Conservation (phyloP, 345 rosid genomes). For the Tarenaya hassleriana region DNA sequence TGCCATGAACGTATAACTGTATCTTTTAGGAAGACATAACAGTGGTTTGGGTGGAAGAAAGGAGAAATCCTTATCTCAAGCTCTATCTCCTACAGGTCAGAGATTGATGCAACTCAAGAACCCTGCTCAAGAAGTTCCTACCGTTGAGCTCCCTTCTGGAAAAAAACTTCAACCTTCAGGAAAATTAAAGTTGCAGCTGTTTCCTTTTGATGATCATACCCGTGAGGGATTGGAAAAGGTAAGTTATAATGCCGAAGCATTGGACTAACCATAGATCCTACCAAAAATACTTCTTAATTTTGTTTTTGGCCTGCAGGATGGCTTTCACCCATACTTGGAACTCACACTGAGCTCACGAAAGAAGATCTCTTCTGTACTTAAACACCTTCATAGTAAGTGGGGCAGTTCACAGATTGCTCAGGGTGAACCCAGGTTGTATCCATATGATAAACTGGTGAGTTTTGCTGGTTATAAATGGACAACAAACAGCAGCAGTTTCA, state of each 20-base stretch:
- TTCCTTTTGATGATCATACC: constrained; percentile 67
- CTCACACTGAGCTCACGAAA: constrained; percentile 65
- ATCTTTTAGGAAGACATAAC: constrained; percentile 21
- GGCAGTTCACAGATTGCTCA: constrained; percentile 52
- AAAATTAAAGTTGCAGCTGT: constrained; percentile 83
- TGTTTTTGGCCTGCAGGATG: constrained; percentile 37
- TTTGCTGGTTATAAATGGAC: constrained; percentile 44
- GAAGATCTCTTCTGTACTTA: constrained; percentile 67
- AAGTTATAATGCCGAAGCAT: constrained; percentile 9
- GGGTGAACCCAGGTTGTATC: constrained; percentile 57
- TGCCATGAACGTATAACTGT: constrained; percentile 1
- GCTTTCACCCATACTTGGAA: constrained; percentile 86
- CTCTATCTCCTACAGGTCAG: constrained; percentile 13
- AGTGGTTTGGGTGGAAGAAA: constrained; percentile 16
- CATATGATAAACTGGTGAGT: constrained; percentile 35
- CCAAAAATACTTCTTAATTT: neutral
- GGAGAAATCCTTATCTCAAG: constrained; percentile 26
- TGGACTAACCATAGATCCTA: neutral
- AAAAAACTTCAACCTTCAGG: constrained; percentile 28
- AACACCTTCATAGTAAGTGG: constrained; percentile 67
- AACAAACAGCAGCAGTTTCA: constrained; percentile 34
- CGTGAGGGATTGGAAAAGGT: constrained; percentile 68
- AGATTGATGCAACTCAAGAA: constrained; percentile 16
- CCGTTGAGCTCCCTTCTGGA: constrained; percentile 23
- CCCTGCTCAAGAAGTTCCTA: constrained; percentile 16